A percentile compares a stretch with the other conserved stretches of the same genome.
Conservation (phyloP, 2,329 filamentous ascomycete genomes). For the Gremmenia infestans region DNA sequence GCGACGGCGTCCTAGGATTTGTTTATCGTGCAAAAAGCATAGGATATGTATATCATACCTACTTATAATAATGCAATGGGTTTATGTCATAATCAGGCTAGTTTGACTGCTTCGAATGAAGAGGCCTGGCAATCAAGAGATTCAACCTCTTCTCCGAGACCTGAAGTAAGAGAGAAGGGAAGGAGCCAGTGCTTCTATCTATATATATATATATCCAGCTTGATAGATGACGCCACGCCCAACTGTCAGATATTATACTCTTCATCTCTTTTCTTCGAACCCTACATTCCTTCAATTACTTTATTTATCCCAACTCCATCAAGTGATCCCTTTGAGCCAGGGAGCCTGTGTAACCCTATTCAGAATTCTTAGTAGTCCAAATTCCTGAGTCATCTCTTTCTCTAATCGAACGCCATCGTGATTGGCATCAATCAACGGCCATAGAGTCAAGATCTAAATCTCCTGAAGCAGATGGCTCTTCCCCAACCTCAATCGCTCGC, state of each 20-base stretch:
- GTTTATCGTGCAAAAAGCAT: not conserved
- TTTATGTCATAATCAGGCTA: not conserved
- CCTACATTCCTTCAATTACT: too few species aligned
- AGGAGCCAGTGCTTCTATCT: too few species aligned
- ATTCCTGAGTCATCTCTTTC: conserved; percentile 88
- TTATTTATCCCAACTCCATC: too few species aligned
- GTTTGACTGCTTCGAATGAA: not conserved
- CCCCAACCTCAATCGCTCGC: conserved; percentile 87
- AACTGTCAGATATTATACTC: too few species aligned
- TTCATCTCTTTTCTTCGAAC: too few species aligned
- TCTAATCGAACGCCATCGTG: conserved; percentile 82
- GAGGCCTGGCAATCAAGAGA: not conserved
- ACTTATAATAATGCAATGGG: not conserved
- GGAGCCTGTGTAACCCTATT: too few species aligned
- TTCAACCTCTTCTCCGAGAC: too few species aligned
- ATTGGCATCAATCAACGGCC: conserved; percentile 68
- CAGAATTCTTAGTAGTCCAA: conserved; percentile 34
- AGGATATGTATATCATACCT: not conserved
- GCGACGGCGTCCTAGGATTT: conserved; percentile 2
- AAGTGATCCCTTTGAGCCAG: too few species aligned
- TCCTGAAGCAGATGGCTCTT: conserved; percentile 87
- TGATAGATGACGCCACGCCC: too few species aligned
- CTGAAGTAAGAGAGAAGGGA: too few species aligned
- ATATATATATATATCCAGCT: too few species aligned
- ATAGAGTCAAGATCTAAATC: conserved; percentile 86